Conservation (phyloP, 2,329 filamentous ascomycete species). For the Epichloe hybrida region DNA sequence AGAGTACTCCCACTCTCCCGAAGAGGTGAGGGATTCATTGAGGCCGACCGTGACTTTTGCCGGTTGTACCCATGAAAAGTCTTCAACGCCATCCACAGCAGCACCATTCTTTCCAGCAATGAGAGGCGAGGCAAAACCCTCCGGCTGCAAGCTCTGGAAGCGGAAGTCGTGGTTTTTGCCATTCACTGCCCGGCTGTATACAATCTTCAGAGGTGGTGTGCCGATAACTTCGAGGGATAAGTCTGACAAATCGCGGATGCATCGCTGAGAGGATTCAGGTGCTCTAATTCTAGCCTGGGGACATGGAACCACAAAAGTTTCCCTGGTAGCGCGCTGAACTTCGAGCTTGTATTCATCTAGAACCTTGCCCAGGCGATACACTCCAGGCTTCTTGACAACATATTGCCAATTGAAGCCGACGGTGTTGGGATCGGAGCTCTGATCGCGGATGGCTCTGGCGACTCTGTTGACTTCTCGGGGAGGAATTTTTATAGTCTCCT, state of each 20-base stretch:
- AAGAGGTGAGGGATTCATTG: constrained; percentile 73
- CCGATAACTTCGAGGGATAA: constrained; percentile 72
- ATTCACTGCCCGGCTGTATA: constrained; percentile 82
- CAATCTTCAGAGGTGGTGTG: constrained; percentile 81
- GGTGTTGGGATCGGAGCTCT: constrained; percentile 47
- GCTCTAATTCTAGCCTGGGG: constrained; percentile 63
- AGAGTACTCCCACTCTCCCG: constrained; percentile 77
- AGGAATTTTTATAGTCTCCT: constrained; percentile 67
- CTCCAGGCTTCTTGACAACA: constrained; percentile 69
- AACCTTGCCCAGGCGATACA: constrained; percentile 75
- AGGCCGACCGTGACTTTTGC: constrained; percentile 67
- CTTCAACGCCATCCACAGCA: constrained; percentile 47
- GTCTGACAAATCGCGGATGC: constrained; percentile 77
- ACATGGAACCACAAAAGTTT: constrained; percentile 76
- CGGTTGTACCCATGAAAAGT: constrained; percentile 68
- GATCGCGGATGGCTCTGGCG: constrained; percentile 52
- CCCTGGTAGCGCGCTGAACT: constrained; percentile 61
- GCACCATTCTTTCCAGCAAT: constrained; percentile 47
- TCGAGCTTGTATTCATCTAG: constrained; percentile 90
- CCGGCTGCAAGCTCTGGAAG: constrained; percentile 86
- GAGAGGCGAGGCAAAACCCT: constrained; percentile 68
- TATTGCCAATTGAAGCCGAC: constrained; percentile 57
- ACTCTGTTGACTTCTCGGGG: constrained; percentile 62
- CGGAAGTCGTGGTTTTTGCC: constrained; percentile 71
- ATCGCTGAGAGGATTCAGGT: constrained; percentile 52